Percentiles rank a stretch among this genome's conserved stretches.
Evolutionary conservation across 2,329 filamentous ascomycete species (phyloP).

Genomic region (Pyricularia sp.): DNA sequence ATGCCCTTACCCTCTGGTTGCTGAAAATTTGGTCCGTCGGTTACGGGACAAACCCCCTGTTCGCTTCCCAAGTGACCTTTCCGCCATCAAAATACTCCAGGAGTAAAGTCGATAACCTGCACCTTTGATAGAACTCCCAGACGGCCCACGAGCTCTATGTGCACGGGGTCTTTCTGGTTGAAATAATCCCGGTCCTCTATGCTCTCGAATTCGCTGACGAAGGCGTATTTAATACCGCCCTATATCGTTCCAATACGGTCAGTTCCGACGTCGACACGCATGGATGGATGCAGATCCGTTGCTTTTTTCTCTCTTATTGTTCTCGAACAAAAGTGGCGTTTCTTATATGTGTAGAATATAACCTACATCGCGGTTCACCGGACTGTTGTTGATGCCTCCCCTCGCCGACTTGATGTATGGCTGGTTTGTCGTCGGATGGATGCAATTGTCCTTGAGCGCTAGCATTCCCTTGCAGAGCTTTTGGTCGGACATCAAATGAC

Average conservation of each 20-base stretch:
- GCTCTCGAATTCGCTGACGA: conserved; percentile 57
- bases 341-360: background rate
- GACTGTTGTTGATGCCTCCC: conserved; percentile 54
- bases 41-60: background rate
- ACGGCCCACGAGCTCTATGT: conserved; percentile 48
- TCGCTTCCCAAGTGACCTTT: background rate
- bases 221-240: conserved; percentile 59
- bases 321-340: background rate
- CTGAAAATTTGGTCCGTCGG: background rate
- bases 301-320: no score
- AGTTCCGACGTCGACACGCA: no score
- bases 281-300: no score
- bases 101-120: conserved; percentile 51
- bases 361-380: conserved; percentile 48
- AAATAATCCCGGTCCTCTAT: conserved; percentile 61
- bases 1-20: no score
- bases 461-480: conserved; percentile 28
- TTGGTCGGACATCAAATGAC: background rate
- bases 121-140: conserved; percentile 40
- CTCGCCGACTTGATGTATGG: conserved; percentile 50
- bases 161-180: conserved; percentile 52
- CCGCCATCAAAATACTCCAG: conserved; percentile 26
- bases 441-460: conserved; percentile 45
- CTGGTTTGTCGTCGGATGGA: conserved; percentile 48
- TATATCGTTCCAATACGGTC: conserved; percentile 18